A percentile compares a stretch with the other conserved stretches of the same genome.
Evolutionary conservation across 805 yeast genomes (phyloP).

Genomic region (Dipodascus albidus): DNA sequence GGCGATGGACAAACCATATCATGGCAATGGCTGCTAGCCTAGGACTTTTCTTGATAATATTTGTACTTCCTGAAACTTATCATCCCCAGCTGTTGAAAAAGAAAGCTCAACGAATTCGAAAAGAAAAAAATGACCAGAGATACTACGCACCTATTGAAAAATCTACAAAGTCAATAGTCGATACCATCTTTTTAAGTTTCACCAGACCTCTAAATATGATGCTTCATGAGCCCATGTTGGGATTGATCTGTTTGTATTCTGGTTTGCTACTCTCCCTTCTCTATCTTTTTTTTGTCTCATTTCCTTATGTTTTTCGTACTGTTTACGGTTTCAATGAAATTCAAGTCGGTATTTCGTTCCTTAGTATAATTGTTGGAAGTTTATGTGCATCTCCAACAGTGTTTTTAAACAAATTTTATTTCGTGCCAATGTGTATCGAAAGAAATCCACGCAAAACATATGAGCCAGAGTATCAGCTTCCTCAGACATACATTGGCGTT

Average conservation of each 20-base stretch:
- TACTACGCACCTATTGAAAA: background rate
- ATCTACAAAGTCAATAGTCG: constrained; percentile 2
- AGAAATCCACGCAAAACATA: constrained; percentile 22
- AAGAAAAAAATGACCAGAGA: background rate
- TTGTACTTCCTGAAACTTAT: constrained; percentile 49
- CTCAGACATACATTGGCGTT: constrained; percentile 30
- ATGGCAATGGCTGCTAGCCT: constrained; percentile 50
- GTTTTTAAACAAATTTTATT: background rate
- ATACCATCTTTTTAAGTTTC: constrained; percentile 26
- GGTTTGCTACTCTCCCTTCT: constrained; percentile 38
- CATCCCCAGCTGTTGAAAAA: constrained; percentile 1
- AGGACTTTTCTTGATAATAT: constrained; percentile 36
- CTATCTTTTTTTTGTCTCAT: constrained; percentile 46
- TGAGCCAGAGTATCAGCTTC: constrained; percentile 35
- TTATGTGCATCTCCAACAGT: constrained; percentile 23
- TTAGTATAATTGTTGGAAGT: constrained; percentile 34
- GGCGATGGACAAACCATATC: constrained; percentile 64
- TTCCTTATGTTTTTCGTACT: constrained; percentile 38
- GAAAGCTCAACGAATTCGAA: constrained; percentile 1
- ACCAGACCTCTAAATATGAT: constrained; percentile 35
- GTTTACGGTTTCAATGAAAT: constrained; percentile 33
- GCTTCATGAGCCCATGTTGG: constrained; percentile 38
- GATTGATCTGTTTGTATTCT: constrained; percentile 36
- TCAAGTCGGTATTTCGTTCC: constrained; percentile 35
- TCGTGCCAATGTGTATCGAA: constrained; percentile 10